These are phyloP conservation scores for Elaeis guineensis DNA, from an alignment of 176 grass and related monocot genomes.

Conservation along the genomic window DNA sequence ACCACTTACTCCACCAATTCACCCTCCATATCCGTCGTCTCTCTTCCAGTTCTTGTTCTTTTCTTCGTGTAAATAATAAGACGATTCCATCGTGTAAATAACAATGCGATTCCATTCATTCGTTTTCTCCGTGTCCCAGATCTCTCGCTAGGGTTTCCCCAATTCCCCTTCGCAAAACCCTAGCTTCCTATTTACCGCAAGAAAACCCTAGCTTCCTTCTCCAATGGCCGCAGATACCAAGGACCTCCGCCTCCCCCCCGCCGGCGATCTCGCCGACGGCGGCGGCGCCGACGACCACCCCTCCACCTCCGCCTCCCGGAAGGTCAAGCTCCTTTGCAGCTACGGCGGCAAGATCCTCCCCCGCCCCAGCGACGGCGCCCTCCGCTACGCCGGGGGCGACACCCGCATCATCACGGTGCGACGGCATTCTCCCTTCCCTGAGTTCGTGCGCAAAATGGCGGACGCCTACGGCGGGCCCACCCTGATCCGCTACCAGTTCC, in stretches of 20 bases:
- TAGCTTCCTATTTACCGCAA: too few relatives aligned
- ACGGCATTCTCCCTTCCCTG: conserved; percentile 38
- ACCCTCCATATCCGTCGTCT: too few relatives aligned
- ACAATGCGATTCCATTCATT: too few relatives aligned
- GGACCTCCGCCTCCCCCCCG: background rate
- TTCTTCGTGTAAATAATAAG: too few relatives aligned
- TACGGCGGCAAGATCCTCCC: conserved; percentile 83
- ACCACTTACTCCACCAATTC: too few relatives aligned
- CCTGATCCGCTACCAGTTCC: conserved; percentile 80
- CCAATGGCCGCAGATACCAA: conserved; percentile 9
- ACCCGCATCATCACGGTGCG: conserved; percentile 81
- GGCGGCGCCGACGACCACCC: background rate
- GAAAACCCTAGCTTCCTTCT: too few relatives aligned
- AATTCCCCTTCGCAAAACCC: too few relatives aligned
- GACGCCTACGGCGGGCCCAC: conserved; percentile 59
- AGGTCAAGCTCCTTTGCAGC: conserved; percentile 78
- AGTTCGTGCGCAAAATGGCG: conserved; percentile 36
- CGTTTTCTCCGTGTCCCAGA: too few relatives aligned
- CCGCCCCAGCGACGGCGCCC: conserved; percentile 71
- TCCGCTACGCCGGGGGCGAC: conserved; percentile 88
- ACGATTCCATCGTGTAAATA: too few relatives aligned
- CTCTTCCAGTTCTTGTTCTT: too few relatives aligned
- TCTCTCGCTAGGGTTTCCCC: too few relatives aligned
- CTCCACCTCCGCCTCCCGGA: conserved; percentile 16
- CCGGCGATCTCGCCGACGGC: background rate